Percentiles rank a stretch among this genome's conserved stretches.
Evolutionary conservation across 2,329 filamentous ascomycete genomes (phyloP).

Genomic region (Alternaria arbusti): DNA sequence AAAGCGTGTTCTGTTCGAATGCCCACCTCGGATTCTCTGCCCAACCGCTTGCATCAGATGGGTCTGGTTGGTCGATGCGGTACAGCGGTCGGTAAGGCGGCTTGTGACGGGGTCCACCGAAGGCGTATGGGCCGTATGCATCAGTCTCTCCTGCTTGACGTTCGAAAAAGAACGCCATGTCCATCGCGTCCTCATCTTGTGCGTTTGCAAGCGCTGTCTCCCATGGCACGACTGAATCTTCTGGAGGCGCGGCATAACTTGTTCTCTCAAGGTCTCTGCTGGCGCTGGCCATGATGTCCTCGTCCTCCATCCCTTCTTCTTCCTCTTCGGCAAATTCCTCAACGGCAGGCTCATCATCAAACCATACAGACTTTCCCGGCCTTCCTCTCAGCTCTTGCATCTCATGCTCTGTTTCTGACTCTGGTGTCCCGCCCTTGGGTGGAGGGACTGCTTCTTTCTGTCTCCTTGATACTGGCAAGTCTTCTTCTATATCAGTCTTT

Average conservation of each 20-base stretch:
- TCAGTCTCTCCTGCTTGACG: constrained; percentile 8
- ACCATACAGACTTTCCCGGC: background rate
- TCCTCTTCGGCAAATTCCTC: background rate
- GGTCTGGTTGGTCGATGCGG: constrained; percentile 13
- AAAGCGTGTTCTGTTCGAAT: constrained; percentile 21
- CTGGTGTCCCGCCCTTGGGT: background rate
- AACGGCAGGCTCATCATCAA: background rate
- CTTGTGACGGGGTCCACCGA: constrained; percentile 21
- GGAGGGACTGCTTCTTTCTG: background rate
- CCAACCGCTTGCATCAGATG: constrained; percentile 27
- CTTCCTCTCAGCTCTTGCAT: background rate
- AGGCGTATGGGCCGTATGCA: constrained; percentile 21
- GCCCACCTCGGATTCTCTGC: constrained; percentile 36
- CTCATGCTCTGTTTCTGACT: background rate
- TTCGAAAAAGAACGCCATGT: constrained; percentile 3
- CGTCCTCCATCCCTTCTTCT: background rate
- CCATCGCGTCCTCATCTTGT: background rate
- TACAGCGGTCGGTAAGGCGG: constrained; percentile 28
- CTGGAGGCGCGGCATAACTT: constrained; percentile 7
- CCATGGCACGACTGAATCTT: background rate
- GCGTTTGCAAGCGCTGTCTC: background rate
- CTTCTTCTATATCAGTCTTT: background rate
- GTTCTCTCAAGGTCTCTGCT: background rate
- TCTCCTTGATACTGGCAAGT: background rate
- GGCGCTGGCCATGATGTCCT: background rate